Percentiles rank a stretch among this genome's conserved stretches.
These are phyloP conservation scores for Multifurca ochricompacta DNA, from an alignment of 768 basidiomycete species.

Conservation along the genomic window DNA sequence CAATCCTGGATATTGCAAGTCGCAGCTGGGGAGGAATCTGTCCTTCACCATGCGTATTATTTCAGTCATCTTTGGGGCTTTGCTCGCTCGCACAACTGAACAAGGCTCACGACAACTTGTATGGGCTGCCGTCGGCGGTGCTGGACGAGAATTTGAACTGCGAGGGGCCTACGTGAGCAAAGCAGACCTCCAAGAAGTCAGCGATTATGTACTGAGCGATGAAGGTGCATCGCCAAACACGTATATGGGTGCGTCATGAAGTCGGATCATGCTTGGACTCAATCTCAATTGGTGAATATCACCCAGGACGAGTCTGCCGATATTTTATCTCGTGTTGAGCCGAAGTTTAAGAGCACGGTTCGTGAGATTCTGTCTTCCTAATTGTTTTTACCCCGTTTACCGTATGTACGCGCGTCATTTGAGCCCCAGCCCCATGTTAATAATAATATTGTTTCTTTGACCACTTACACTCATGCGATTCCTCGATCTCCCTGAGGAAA, in stretches of 20 bases:
- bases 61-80: not conserved
- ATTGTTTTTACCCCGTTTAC: too few relatives aligned
- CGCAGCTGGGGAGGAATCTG: slow-evolving; percentile 3
- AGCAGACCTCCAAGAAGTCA: slow-evolving; percentile 3
- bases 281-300: not conserved
- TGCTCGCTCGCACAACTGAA: slow-evolving; percentile 8
- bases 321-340: slow-evolving; percentile 4
- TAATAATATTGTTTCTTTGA: not conserved
- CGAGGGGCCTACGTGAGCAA: slow-evolving; percentile 6
- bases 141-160: slow-evolving; percentile 6
- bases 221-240: slow-evolving; percentile 8
- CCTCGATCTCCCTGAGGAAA: slow-evolving; percentile 11
- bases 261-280: not conserved
- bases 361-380: not conserved
- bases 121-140: slow-evolving; percentile 13
- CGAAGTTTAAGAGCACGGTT: slow-evolving; percentile 1
- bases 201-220: slow-evolving; percentile 14
- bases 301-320: slow-evolving; percentile 14
- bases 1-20: slow-evolving; percentile 16
- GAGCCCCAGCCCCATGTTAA: too few relatives aligned
- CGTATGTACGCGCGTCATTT: not conserved
- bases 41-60: not conserved
- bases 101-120: slow-evolving; percentile 13
- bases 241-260: slow-evolving; percentile 6
- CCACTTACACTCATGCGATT: not conserved